Conservation (phyloP, 495 filamentous ascomycete species). For the Ascobolus immersus region DNA sequence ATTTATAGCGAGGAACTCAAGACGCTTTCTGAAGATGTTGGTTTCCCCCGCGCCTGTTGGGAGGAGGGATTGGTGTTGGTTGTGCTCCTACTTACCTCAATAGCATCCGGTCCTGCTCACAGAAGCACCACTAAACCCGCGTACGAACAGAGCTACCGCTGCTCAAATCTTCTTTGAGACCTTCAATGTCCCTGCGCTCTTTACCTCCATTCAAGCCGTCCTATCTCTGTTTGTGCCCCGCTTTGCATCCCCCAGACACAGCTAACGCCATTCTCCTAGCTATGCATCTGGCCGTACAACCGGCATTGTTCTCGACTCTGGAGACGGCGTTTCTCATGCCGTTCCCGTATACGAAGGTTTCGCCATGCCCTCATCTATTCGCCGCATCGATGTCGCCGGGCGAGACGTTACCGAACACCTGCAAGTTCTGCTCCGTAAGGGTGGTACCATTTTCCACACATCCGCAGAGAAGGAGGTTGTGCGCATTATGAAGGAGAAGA, state of each 20-base stretch:
- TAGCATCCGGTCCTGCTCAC: constrained; percentile 97
- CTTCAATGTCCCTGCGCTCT: constrained; percentile 99
- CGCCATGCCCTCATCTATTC: constrained; percentile 96
- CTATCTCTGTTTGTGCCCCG: constrained; percentile 39
- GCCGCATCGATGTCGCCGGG: constrained; percentile 98
- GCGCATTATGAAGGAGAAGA: constrained; percentile 99
- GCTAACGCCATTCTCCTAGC: constrained; percentile 3
- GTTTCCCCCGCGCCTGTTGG: constrained; percentile 7
- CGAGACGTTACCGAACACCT: constrained; percentile 99
- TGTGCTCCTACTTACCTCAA: neutral
- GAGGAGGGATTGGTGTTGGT: neutral
- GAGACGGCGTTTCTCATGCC: constrained; percentile 99
- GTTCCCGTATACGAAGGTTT: constrained; percentile 99
- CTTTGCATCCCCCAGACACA: constrained; percentile 5
- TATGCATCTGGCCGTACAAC: constrained; percentile 99
- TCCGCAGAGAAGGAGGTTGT: constrained; percentile 99
- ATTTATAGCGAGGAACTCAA: constrained; percentile 98
- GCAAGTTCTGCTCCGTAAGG: constrained; percentile 98
- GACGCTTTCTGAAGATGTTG: constrained; percentile 82
- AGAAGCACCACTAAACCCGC: constrained; percentile 98
- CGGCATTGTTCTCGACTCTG: constrained; percentile 98
- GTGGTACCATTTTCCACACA: constrained; percentile 97
- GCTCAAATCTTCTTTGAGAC: constrained; percentile 99
- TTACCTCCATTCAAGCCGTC: constrained; percentile 99
- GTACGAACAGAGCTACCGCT: constrained; percentile 99